Evolutionary conservation across 2,329 filamentous ascomycete genomes (phyloP).

Genomic region (Fusarium aywerte): DNA sequence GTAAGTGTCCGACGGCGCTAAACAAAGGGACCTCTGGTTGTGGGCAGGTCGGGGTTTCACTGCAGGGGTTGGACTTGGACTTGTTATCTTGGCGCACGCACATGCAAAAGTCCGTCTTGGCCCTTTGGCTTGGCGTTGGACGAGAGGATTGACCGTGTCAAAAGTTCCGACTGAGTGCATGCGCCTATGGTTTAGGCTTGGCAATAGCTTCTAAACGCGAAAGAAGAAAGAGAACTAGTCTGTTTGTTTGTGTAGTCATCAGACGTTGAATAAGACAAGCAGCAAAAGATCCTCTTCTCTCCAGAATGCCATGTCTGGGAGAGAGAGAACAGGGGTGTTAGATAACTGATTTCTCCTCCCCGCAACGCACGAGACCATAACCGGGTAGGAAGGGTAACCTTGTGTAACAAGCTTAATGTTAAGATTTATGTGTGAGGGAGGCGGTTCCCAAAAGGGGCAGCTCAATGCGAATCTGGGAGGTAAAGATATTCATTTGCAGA

Average conservation of each 20-base stretch:
- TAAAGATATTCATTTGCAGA: slow-evolving; percentile 16
- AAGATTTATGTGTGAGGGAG: not conserved
- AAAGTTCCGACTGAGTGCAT: slow-evolving; percentile 35
- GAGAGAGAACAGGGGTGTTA: not conserved
- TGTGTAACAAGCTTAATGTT: slow-evolving; percentile 22
- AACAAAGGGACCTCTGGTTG: slow-evolving; percentile 35
- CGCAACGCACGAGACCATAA: slow-evolving; percentile 8
- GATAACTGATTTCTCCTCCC: slow-evolving; percentile 16
- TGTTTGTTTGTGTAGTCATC: not conserved
- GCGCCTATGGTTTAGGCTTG: not conserved
- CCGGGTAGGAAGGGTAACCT: slow-evolving; percentile 5
- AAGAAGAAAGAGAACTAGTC: not conserved
- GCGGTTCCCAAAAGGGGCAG: slow-evolving; percentile 21
- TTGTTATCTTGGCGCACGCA: slow-evolving; percentile 13
- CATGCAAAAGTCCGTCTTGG: slow-evolving; percentile 35
- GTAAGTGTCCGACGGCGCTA: slow-evolving; percentile 19
- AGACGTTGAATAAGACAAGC: not conserved
- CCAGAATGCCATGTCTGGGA: not conserved
- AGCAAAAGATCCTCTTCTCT: slow-evolving; percentile 3
- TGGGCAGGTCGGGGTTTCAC: slow-evolving; percentile 12
- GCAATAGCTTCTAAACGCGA: not conserved
- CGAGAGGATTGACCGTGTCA: slow-evolving; percentile 4
- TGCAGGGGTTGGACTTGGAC: slow-evolving; percentile 7
- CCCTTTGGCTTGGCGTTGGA: not conserved
- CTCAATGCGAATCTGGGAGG: slow-evolving; percentile 17